A percentile compares a stretch with the other conserved stretches of the same genome.
These are phyloP conservation scores for Globisporangium sylvaticum DNA, from an alignment of 352 stramenopile genomes.

Conservation along the genomic window DNA sequence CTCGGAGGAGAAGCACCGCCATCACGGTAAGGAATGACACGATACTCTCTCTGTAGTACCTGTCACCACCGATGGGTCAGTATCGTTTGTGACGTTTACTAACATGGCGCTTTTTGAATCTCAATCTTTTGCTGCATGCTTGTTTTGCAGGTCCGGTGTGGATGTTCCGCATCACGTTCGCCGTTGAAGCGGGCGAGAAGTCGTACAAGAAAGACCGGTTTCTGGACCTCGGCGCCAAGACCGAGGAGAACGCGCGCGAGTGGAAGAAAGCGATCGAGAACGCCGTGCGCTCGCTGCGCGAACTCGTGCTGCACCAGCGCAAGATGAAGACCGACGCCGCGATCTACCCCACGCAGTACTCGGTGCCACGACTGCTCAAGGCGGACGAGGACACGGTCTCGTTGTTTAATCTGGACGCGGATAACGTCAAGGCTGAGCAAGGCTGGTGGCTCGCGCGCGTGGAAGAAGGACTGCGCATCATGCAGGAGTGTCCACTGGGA, in stretches of 20 bases:
- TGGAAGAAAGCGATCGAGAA: constrained; percentile 83
- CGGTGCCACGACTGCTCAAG: constrained; percentile 65
- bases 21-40: constrained; percentile 42
- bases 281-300: constrained; percentile 66
- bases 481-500: constrained; percentile 83
- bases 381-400: constrained; percentile 81
- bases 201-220: constrained; percentile 89
- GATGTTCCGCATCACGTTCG: constrained; percentile 90
- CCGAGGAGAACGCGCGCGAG: constrained; percentile 70
- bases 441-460: constrained; percentile 84
- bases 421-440: constrained; percentile 81
- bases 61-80: no score
- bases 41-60: no score
- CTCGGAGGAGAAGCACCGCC: constrained; percentile 87
- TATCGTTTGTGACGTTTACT: background rate
- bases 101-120: background rate
- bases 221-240: constrained; percentile 83
- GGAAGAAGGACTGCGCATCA: constrained; percentile 74
- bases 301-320: constrained; percentile 68
- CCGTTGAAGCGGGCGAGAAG: constrained; percentile 70
- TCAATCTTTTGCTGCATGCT: no score
- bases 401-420: constrained; percentile 84
- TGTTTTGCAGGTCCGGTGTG: constrained; percentile 46
- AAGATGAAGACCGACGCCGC: constrained; percentile 76
- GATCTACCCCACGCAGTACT: constrained; percentile 63